Evolutionary conservation across 192 early-diverging fungal genomes (phyloP), one percentile per base, ranked within the genome.

Genomic region (Gryganskiella cystojenkinii): DNA sequence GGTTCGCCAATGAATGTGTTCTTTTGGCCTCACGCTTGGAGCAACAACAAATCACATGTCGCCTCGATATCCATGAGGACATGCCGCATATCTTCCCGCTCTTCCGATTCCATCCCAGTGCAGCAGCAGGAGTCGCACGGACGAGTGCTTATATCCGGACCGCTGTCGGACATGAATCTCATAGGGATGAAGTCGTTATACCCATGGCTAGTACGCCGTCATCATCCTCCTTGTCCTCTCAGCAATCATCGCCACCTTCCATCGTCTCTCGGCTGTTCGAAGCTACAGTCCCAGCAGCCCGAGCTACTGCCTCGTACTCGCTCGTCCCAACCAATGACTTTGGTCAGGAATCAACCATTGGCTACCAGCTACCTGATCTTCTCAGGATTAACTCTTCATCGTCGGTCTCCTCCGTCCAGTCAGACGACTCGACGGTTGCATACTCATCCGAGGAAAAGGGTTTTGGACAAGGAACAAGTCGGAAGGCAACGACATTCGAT

Each of bases 81-180:
- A 82, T 82, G 66, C 83, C 85, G 3, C 85, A 86, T 44, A 80
- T 86, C 4, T 86, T 86, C 44, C 85, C 82, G 31, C 52, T 80
- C 13, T 80, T 80, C 43, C 49, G 67, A 4, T 72, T 80, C 42
- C 79, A 80, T 24, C 58, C 79, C 11, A 63, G 59, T 44, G 49
- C 79, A 0, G 34, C 13, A 0, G 44, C 70, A 3, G 69, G 70
- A 28, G 34, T 80, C 2, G 66, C 65, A 17, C 33, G 70, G 7
- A 80, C 79, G 0, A 49, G 59, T 31, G 44, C 56, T 11, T 80
- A 54, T 35, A 68, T 80, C 20, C 62, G 65, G 3, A 61, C 71
- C 19, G 58, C 54, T 15, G 42, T 71, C 25, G 37, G 35, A 11
- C 24, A 20, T 3, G 11, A 54, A 54, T 22, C 13, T 40, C 37